Conservation (phyloP, 805 yeast species). For the Sugiyamaella valdiviana region DNA sequence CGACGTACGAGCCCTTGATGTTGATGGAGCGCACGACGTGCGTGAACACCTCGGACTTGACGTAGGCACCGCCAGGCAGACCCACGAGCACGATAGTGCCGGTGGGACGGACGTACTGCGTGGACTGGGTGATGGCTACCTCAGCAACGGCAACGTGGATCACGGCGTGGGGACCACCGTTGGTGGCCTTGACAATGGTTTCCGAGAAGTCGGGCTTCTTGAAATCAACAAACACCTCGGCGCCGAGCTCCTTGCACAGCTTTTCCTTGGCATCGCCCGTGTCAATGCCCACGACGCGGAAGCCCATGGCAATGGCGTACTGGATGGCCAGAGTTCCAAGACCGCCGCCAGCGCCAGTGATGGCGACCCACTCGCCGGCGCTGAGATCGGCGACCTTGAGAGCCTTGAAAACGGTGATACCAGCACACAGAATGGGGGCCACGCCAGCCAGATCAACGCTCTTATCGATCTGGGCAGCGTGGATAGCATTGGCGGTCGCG, state of each 20-base stretch:
- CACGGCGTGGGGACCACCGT: conserved; percentile 73
- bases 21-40: conserved; percentile 67
- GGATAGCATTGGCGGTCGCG: conserved; percentile 82
- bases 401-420: conserved; percentile 88
- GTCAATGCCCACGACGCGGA: conserved; percentile 64
- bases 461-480: conserved; percentile 73
- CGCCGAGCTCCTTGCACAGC: conserved; percentile 54
- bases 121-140: conserved; percentile 56
- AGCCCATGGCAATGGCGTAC: conserved; percentile 73
- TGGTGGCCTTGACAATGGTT: conserved; percentile 51
- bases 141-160: conserved; percentile 71
- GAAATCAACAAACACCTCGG: conserved; percentile 59
- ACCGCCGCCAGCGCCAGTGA: conserved; percentile 79
- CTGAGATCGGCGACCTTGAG: conserved; percentile 65
- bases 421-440: conserved; percentile 86
- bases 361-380: conserved; percentile 71
- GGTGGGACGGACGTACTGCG: conserved; percentile 53
- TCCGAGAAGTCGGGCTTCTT: conserved; percentile 43
- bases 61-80: conserved; percentile 73
- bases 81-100: conserved; percentile 73
- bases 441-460: conserved; percentile 68
- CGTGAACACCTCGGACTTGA: conserved; percentile 61
- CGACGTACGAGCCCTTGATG: conserved; percentile 80
- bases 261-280: conserved; percentile 59
- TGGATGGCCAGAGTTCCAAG: conserved; percentile 69